phyloP scores from a whole-genome alignment of 768 basidiomycete species.

The Mycena belliarum region DNA sequence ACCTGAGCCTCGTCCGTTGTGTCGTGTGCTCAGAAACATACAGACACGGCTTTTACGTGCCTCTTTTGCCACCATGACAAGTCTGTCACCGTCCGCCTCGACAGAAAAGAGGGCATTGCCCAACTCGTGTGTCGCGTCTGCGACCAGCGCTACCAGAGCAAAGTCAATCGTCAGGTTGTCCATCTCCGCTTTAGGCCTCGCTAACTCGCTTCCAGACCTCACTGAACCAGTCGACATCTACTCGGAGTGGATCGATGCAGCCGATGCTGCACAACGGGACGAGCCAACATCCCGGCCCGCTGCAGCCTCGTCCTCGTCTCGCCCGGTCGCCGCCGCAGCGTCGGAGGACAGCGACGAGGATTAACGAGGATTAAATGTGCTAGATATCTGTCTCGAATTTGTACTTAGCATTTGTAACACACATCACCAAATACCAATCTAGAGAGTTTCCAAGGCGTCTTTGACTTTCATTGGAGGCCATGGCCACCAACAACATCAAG shows the following conservation, averaged over 20 bases:
- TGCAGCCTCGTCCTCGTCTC: conserved; percentile 54
- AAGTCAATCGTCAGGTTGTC: conserved; percentile 70
- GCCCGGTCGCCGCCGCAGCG: conserved; percentile 41
- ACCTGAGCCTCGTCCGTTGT: neutral
- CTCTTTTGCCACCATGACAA: conserved; percentile 90
- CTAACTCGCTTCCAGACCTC: conserved; percentile 54
- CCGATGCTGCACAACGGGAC: conserved; percentile 76
- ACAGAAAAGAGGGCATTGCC: conserved; percentile 83
- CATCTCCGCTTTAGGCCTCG: neutral
- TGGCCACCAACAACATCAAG: conserved; percentile 91
- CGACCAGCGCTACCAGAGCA: conserved; percentile 85
- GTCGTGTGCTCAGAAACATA: neutral
- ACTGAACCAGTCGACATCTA: conserved; percentile 89
- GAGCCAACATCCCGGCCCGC: conserved; percentile 54
- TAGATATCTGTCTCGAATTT: no score
- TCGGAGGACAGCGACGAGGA: conserved; percentile 55
- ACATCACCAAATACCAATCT: no score
- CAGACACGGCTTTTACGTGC: conserved; percentile 85
- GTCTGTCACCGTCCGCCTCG: conserved; percentile 81
- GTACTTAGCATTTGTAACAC: neutral
- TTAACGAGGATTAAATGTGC: conserved; percentile 1
- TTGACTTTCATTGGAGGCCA: conserved; percentile 18
- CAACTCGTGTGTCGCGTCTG: conserved; percentile 82
- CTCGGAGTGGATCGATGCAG: conserved; percentile 90
- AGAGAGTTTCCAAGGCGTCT: neutral